Conservation (phyloP, 805 yeast species). For the Kodamaea kaohsiungensis region DNA sequence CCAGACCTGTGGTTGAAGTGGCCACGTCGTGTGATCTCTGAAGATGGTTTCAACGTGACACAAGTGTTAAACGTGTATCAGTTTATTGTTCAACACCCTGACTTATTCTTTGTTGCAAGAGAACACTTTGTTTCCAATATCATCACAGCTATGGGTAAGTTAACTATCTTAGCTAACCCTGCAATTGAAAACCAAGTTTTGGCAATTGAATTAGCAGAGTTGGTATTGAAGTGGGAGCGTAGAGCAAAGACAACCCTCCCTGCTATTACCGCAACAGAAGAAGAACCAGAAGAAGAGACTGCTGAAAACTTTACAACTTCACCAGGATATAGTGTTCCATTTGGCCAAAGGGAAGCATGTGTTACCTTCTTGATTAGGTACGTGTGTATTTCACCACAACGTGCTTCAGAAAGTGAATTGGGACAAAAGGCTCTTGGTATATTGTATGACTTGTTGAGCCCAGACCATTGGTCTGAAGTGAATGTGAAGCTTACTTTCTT, state of each 20-base stretch:
- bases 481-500: conserved; percentile 84
- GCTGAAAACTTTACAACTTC: conserved; percentile 46
- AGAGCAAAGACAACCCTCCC: conserved; percentile 32
- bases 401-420: conserved; percentile 79
- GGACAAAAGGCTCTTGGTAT: conserved; percentile 83
- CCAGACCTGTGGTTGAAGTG: conserved; percentile 83
- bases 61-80: conserved; percentile 88
- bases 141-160: conserved; percentile 88
- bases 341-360: conserved; percentile 84
- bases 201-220: conserved; percentile 87
- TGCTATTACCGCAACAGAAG: conserved; percentile 15
- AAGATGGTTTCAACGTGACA: conserved; percentile 82
- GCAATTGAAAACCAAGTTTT: conserved; percentile 78
- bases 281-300: conserved; percentile 13
- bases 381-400: conserved; percentile 80
- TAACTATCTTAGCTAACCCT: conserved; percentile 75
- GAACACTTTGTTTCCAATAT: conserved; percentile 88
- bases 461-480: conserved; percentile 83
- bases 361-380: conserved; percentile 85
- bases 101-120: conserved; percentile 78
- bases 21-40: conserved; percentile 90
- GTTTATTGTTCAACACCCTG: conserved; percentile 83
- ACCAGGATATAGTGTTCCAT: conserved; percentile 61
- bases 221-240: conserved; percentile 84
- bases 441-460: conserved; percentile 68